These are phyloP conservation scores for Saturnispora sanitii DNA, from an alignment of 805 yeast species.

Conservation along the genomic window DNA sequence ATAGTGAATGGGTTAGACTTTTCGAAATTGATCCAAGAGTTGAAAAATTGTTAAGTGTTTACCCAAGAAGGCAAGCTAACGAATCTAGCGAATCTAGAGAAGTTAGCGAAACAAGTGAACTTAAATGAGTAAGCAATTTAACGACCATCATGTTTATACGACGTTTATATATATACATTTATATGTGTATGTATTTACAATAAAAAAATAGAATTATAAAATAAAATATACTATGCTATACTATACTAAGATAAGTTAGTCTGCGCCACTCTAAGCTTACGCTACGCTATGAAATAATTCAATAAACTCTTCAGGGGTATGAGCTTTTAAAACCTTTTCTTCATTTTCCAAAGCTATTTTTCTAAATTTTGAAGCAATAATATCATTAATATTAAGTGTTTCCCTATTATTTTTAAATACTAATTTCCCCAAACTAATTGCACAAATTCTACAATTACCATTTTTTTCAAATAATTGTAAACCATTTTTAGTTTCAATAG, in stretches of 20 bases:
- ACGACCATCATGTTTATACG: neutral
- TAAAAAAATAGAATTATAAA: too few relatives aligned
- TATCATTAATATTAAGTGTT: slow-evolving; percentile 50
- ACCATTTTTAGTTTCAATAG: slow-evolving; percentile 19
- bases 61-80: too few relatives aligned
- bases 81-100: neutral
- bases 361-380: neutral
- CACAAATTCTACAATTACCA: slow-evolving; percentile 24
- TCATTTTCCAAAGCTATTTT: slow-evolving; percentile 1
- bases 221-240: too few relatives aligned
- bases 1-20: slow-evolving; percentile 84
- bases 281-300: neutral
- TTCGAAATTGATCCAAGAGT: slow-evolving; percentile 63
- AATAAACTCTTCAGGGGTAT: neutral
- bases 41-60: slow-evolving; percentile 40
- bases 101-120: neutral
- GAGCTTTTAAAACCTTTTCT: neutral
- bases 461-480: neutral
- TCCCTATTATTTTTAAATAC: slow-evolving; percentile 72
- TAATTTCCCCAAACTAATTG: slow-evolving; percentile 63
- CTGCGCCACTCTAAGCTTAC: neutral
- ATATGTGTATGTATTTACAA: too few relatives aligned
- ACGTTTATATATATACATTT: too few relatives aligned
- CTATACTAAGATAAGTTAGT: neutral
- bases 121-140: neutral